phyloP scores from a whole-genome alignment of 805 yeast species.

The Nakazawaea sp. region DNA sequence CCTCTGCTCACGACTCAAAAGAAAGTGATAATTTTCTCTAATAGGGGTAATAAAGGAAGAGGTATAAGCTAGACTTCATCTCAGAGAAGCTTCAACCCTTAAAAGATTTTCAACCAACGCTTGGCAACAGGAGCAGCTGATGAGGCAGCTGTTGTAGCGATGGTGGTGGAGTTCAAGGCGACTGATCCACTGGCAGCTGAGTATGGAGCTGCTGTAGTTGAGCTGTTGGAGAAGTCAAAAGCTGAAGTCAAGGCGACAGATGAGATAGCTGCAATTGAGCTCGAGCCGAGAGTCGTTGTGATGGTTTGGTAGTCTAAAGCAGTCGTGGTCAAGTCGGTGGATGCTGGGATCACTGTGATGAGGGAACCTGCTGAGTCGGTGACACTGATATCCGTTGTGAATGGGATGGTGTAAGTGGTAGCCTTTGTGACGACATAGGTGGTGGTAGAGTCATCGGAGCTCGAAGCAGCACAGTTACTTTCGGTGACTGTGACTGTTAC shows the following conservation, averaged over 20 bases:
- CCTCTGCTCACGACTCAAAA: too few species aligned
- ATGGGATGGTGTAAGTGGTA: constrained; percentile 21
- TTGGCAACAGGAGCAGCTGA: too few species aligned
- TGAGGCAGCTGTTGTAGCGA: too few species aligned
- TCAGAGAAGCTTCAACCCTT: too few species aligned
- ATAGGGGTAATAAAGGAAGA: too few species aligned
- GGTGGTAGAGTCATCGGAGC: constrained; percentile 12
- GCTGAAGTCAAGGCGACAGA: constrained; percentile 6
- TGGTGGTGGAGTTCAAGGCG: too few species aligned
- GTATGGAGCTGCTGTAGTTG: constrained; percentile 1
- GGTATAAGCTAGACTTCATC: too few species aligned
- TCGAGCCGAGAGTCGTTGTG: constrained; percentile 10
- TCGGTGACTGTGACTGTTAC: constrained; percentile 19
- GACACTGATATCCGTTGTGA: constrained; percentile 24
- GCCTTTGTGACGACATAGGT: constrained; percentile 16
- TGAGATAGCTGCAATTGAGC: neutral
- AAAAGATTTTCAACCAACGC: too few species aligned
- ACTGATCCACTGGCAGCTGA: neutral
- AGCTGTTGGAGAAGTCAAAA: constrained; percentile 7
- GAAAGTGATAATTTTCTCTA: too few species aligned
- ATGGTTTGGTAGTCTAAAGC: constrained; percentile 13
- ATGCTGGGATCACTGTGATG: constrained; percentile 20
- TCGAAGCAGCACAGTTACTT: constrained; percentile 9
- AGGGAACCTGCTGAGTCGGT: constrained; percentile 23
- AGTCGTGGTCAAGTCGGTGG: constrained; percentile 22